These are phyloP conservation scores for Psilocybe azurescens DNA, from an alignment of 768 basidiomycete species.

Conservation along the genomic window DNA sequence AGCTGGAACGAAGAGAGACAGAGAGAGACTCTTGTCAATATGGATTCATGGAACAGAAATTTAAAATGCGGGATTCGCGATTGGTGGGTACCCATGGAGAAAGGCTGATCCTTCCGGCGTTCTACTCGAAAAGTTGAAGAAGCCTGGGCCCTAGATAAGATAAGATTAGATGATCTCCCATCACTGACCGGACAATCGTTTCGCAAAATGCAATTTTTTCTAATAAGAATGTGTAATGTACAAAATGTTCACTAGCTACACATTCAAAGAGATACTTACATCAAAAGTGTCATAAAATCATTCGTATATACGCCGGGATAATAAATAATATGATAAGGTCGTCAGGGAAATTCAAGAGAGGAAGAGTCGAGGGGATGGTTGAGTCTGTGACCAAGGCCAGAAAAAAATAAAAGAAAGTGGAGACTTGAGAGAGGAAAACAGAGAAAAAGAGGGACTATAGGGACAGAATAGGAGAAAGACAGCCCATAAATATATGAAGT, in stretches of 20 bases:
- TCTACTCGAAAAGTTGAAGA: too few species aligned
- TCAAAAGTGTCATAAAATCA: neutral
- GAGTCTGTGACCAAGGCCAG: neutral
- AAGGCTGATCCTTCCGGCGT: too few species aligned
- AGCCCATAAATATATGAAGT: slow-evolving; percentile 10
- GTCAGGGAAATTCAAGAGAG: neutral
- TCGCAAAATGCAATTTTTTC: neutral
- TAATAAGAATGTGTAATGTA: neutral
- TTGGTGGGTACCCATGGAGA: neutral
- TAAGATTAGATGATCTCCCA: too few species aligned
- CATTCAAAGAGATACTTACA: neutral
- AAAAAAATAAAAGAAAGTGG: slow-evolving; percentile 7
- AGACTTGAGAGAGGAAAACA: neutral
- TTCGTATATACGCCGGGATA: neutral
- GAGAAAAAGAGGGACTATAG: neutral
- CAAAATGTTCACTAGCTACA: neutral
- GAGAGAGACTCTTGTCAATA: neutral
- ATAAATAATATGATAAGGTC: slow-evolving; percentile 3
- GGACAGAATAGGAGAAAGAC: neutral
- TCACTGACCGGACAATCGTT: neutral
- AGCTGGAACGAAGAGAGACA: too few species aligned
- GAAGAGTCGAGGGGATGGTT: neutral
- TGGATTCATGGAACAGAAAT: neutral
- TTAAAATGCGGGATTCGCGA: neutral
- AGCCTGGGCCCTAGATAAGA: too few species aligned